Base-by-base conservation (phyloP, 148 eudicot genomes). In the Cornus florida region DNA sequence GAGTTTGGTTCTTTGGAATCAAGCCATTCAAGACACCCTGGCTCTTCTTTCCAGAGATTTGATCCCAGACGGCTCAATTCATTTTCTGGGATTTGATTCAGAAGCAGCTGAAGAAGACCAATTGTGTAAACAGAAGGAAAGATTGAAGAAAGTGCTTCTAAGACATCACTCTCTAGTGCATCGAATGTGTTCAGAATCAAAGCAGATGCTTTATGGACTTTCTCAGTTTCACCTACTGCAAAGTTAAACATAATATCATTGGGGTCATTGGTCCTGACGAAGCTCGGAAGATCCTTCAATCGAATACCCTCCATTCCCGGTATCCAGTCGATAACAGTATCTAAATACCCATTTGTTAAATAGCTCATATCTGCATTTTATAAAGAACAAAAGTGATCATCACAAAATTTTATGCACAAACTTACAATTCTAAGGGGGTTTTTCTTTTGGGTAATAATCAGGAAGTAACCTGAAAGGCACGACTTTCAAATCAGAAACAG, bases 31-130 rank as follows among this genome's bases (percentile, higher is more conserved):
- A 84, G 75, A 35, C 86, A 84, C 1, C 57, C 60, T 1, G 72
- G 57, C 1, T 84, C 86, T 69, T 84, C 86, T 73, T 77, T 80
- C 86, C 86, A 84, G 0, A 84, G 76, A 67, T 77, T 84, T 7
- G 81, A 76, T n/a, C 78, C 78, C 5, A 84, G 67, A 2, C 22
- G 23, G 3, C 50, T 24, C 41, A 80, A 24, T 69, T 69, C 72
- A 6, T 68, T 23, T 23, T 77, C 71, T 12, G 64, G 28, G 20
- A 74, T 22, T 2, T 73, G 53, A 0, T 67, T 50, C 9, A 13
- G 8, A 5, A 62, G 6, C 7, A 62, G 8, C 0, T 62, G 66
- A n/a, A 68, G 70, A 31, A 41, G 70, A 32, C 70, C 70, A 32
- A 68, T 68, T 0, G 70, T 31, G 70, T 68, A 32, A 10, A 32